Evolutionary conservation across 805 yeast genomes (phyloP).

Genomic region (Candida cerambycidarum): DNA sequence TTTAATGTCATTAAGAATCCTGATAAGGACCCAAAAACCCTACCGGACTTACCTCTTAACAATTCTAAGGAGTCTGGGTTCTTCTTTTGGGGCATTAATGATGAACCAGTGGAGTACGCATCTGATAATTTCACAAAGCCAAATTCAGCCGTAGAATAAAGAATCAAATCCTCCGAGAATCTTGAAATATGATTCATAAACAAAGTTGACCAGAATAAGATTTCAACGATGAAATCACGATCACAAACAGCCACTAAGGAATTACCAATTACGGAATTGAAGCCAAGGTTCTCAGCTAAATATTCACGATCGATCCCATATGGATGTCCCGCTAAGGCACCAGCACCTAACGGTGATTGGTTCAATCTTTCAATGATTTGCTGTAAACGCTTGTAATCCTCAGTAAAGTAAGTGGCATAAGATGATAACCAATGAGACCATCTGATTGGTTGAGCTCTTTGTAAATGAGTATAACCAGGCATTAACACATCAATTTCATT

Average conservation of each 20-base stretch:
- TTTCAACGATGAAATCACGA: constrained; percentile 95
- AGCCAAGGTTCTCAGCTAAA: constrained; percentile 77
- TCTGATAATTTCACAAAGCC: constrained; percentile 92
- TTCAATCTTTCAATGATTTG: constrained; percentile 83
- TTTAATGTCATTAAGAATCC: constrained; percentile 96
- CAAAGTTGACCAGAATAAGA: constrained; percentile 91
- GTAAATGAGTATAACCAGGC: constrained; percentile 99
- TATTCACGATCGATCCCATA: constrained; percentile 97
- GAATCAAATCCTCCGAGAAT: constrained; percentile 90
- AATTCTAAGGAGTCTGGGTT: constrained; percentile 96
- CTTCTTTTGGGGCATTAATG: constrained; percentile 98
- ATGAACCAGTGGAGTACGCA: constrained; percentile 97
- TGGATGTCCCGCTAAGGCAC: constrained; percentile 99
- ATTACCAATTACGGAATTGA: constrained; percentile 86
- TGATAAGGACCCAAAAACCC: constrained; percentile 91
- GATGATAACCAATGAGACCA: constrained; percentile 98
- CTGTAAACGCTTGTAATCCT: constrained; percentile 81
- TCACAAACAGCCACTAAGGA: constrained; percentile 96
- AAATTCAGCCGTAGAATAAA: constrained; percentile 96
- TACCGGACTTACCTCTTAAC: constrained; percentile 94
- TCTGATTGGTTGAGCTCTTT: constrained; percentile 99
- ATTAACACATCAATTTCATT: constrained; percentile 85
- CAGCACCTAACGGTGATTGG: constrained; percentile 90
- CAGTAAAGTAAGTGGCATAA: constrained; percentile 91
- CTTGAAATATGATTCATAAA: constrained; percentile 96